phyloP scores from a whole-genome alignment of 768 basidiomycete genomes.

The Crassisporium funariophilum region DNA sequence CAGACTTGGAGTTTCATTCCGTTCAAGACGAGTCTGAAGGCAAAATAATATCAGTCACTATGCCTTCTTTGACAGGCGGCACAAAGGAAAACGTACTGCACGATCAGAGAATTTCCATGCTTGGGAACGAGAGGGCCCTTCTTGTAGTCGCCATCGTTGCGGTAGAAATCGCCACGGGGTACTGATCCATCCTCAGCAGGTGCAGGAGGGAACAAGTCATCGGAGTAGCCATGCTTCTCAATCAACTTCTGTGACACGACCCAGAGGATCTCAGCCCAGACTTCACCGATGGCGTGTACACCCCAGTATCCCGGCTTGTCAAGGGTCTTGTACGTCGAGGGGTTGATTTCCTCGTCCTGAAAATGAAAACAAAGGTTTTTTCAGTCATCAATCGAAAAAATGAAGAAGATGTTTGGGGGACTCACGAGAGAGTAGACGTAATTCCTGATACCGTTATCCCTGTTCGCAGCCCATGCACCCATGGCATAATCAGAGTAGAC shows the following conservation, averaged over 20 bases:
- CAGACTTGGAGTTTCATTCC: slow-evolving; percentile 97
- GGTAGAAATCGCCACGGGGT: slow-evolving; percentile 78
- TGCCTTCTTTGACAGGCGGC: neutral
- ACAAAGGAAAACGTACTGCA: slow-evolving; percentile 52
- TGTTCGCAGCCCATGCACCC: slow-evolving; percentile 95
- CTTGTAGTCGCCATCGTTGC: slow-evolving; percentile 38
- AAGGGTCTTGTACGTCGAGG: slow-evolving; percentile 91
- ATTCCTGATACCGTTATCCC: slow-evolving; percentile 77
- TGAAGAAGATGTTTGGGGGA: slow-evolving; percentile 3
- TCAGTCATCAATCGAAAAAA: neutral
- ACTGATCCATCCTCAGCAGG: slow-evolving; percentile 64
- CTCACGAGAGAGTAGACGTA: slow-evolving; percentile 77
- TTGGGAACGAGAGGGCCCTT: slow-evolving; percentile 75
- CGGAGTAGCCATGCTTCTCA: slow-evolving; percentile 78
- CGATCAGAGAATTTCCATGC: slow-evolving; percentile 85
- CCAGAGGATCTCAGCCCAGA: slow-evolving; percentile 94
- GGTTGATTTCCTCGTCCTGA: slow-evolving; percentile 72
- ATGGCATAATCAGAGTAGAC: slow-evolving; percentile 81
- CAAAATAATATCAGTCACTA: neutral
- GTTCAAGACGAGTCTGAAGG: slow-evolving; percentile 69
- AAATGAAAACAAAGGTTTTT: neutral
- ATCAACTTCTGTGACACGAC: slow-evolving; percentile 75
- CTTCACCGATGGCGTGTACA: slow-evolving; percentile 90
- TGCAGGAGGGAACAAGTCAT: slow-evolving; percentile 79
- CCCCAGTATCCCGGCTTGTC: slow-evolving; percentile 95